Evolutionary conservation across 371 early-diverging fungal genomes (phyloP).

Genomic region (Mucor racemosus): DNA sequence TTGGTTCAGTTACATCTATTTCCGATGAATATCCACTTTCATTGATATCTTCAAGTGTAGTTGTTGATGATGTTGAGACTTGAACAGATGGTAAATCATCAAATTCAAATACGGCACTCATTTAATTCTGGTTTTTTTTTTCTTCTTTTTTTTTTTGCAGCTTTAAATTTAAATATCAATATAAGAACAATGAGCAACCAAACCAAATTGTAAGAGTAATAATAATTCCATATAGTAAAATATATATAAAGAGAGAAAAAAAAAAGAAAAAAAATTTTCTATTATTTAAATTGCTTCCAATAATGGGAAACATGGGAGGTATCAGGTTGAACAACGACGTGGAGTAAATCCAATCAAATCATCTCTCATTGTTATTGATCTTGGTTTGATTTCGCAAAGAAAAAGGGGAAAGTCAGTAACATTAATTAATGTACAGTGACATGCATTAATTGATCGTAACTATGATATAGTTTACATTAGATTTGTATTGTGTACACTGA

Average conservation of each 20-base stretch:
- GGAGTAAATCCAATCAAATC: conserved; percentile 6
- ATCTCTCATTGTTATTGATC: background rate
- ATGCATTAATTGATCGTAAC: too few species aligned
- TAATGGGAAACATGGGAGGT: background rate
- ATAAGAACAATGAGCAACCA: conserved; percentile 15
- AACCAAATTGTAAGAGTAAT: conserved; percentile 15
- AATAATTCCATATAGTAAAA: conserved; percentile 16
- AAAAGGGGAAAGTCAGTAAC: background rate
- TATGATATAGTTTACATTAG: too few species aligned
- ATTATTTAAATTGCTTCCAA: conserved; percentile 1
- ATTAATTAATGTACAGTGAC: too few species aligned
- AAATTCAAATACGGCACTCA: conserved; percentile 56
- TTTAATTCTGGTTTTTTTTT: too few species aligned
- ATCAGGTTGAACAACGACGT: too few species aligned
- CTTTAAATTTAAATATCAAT: conserved; percentile 17
- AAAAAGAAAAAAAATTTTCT: background rate
- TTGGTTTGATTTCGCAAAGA: too few species aligned
- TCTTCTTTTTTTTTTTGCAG: conserved; percentile 6
- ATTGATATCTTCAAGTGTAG: conserved; percentile 4
- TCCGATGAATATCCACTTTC: conserved; percentile 51
- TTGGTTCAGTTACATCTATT: conserved; percentile 40
- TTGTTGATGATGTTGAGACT: background rate
- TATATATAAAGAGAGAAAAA: background rate
- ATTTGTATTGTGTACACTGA: too few species aligned
- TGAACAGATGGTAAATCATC: conserved; percentile 39